Percentiles rank a stretch among this genome's conserved stretches.
These are phyloP conservation scores for Chlamydomonas sp. DNA, from an alignment of 139 green algal species.

Conservation along the genomic window DNA sequence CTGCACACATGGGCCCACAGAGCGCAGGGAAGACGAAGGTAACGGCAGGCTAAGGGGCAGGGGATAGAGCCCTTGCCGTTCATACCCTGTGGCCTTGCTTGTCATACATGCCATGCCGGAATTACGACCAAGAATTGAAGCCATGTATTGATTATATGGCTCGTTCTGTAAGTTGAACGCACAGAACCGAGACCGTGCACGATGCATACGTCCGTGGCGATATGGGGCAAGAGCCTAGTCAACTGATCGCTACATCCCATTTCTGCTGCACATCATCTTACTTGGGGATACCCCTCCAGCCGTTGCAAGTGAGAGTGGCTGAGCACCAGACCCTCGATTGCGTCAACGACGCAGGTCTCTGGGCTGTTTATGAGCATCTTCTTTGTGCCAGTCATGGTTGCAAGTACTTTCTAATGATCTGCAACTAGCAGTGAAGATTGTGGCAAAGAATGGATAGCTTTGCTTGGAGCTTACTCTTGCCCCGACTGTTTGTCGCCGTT, in stretches of 20 bases:
- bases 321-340: constrained; percentile 28
- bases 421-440: no score
- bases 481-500: no score
- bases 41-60: background rate
- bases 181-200: no score
- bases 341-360: constrained; percentile 16
- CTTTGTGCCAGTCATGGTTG: constrained; percentile 15
- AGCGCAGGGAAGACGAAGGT: background rate
- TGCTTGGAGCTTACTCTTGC: no score
- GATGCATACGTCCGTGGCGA: background rate
- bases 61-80: background rate
- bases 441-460: no score
- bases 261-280: constrained; percentile 3
- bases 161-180: background rate
- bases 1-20: constrained; percentile 1
- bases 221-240: background rate
- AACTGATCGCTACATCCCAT: background rate
- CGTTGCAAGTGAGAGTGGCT: constrained; percentile 33
- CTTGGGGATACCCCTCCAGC: constrained; percentile 47
- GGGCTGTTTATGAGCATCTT: constrained; percentile 53
- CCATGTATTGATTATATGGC: no score
- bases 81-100: no score
- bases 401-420: no score
- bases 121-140: no score
- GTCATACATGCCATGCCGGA: no score